Evolutionary conservation across 768 basidiomycete genomes (phyloP), one percentile per base, ranked within the genome.

Genomic region (Collybia sordida): DNA sequence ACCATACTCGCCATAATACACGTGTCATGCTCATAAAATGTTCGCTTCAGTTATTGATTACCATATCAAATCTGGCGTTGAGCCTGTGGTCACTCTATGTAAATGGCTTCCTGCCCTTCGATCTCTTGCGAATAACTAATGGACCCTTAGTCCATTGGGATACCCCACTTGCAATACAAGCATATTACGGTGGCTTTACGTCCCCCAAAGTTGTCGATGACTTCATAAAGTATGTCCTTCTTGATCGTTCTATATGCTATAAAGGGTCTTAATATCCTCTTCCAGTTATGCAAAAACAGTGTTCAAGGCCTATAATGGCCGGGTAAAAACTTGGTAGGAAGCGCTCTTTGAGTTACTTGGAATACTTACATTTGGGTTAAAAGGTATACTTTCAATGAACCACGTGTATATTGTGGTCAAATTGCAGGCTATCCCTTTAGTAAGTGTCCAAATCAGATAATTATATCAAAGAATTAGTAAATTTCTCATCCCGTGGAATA

Each of bases 351-450:
- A 43, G 18, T 27, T n/a, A 25, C 9, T 45, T 35, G 1, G 15
- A 17, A 19, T 24, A 4, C 12, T 17, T 40, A 38, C 2, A 35
- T 17, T 18, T 27, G 12, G 8, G 17, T 19, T 36, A 15, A 9
- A n/a, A 75, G 73, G 73, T 75, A 76, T 58, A 80, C 78, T 1
- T 79, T 80, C 66, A 79, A 79, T 50, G 78, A 79, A 52, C 78
- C 78, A 6, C 66, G 70, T 14, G 74, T 75, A 1, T 75, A 65
- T 51, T 78, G 75, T 52, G 51, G 62, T 38, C 64, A 69, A 56
- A 49, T 72, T 21, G 66, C 56, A 1, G 60, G 62, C 9, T 76
- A 70, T 60, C 74, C 75, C 0, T 75, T 76, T 59, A 75, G 75
- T 76, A 23, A 45, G 67, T 57, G 2, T 24, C 2, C 4, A 11